These are phyloP conservation scores for Cercophora samala DNA, from an alignment of 495 filamentous ascomycete genomes.

Conservation along the genomic window DNA sequence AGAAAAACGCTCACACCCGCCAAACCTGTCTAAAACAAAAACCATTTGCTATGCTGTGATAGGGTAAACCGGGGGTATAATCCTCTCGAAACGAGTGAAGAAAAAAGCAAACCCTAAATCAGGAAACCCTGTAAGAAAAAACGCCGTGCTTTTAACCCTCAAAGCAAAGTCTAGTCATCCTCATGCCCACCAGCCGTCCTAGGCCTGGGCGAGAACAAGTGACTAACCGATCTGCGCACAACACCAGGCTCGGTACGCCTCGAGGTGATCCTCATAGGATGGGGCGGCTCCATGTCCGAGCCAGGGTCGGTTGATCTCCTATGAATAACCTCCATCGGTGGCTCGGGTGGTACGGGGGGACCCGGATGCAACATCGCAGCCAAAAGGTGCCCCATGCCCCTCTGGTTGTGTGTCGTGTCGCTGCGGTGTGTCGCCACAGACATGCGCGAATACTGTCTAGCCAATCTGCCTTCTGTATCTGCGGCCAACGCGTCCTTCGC, in stretches of 20 bases:
- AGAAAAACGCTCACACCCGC: not conserved
- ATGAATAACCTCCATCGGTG: constrained; percentile 1
- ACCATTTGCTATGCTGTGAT: not conserved
- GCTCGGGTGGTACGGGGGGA: constrained; percentile 24
- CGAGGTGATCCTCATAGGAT: constrained; percentile 20
- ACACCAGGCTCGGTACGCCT: constrained; percentile 14
- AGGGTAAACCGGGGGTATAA: not conserved
- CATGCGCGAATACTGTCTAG: constrained; percentile 53
- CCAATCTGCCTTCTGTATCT: constrained; percentile 54
- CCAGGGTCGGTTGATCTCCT: constrained; percentile 17
- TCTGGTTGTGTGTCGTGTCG: not conserved
- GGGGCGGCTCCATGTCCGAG: constrained; percentile 13
- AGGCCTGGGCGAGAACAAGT: constrained; percentile 3
- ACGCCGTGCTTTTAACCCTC: not conserved
- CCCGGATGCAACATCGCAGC: constrained; percentile 41
- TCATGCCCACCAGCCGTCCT: constrained; percentile 4
- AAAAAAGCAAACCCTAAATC: not conserved
- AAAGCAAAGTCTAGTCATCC: constrained; percentile 1
- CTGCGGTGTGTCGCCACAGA: constrained; percentile 36
- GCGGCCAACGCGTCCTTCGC: constrained; percentile 60
- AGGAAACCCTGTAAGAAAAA: constrained; percentile 1
- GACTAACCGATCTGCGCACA: not conserved
- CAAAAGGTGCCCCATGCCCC: constrained; percentile 19
- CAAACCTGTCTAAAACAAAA: not conserved
- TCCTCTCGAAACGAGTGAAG: too few relatives aligned